These are phyloP conservation scores for Serendipita vermifera DNA, from an alignment of 768 basidiomycete genomes.

Conservation along the genomic window DNA sequence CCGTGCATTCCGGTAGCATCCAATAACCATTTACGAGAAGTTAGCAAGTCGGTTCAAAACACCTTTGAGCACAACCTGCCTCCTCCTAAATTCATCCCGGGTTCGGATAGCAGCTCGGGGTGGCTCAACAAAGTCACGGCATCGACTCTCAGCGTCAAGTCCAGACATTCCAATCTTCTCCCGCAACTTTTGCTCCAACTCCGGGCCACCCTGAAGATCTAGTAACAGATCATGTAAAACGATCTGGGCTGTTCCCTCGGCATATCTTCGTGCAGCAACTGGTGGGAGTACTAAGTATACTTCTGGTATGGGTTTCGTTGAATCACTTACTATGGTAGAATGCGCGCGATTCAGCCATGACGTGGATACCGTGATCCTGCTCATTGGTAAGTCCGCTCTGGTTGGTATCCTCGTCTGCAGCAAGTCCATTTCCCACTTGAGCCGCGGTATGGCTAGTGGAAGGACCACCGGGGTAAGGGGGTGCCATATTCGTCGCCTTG, in stretches of 20 bases:
- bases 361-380: not conserved
- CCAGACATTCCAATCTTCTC: not conserved
- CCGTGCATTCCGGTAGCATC: no score
- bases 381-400: not conserved
- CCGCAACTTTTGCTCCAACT: not conserved
- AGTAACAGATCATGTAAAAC: constrained; percentile 1
- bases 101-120: no score
- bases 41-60: no score
- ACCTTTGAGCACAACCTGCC: no score
- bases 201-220: not conserved
- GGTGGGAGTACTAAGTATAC: not conserved
- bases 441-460: not conserved
- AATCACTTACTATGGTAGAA: constrained; percentile 6
- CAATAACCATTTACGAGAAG: no score
- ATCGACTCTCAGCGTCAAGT: no score
- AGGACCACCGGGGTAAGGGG: not conserved
- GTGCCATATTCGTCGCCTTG: not conserved
- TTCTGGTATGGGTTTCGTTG: no score
- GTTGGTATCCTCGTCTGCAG: not conserved
- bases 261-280: not conserved
- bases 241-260: not conserved
- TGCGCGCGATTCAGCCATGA: not conserved
- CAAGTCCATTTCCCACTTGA: not conserved
- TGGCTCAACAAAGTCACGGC: no score
- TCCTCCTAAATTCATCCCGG: no score